These are phyloP conservation scores for Theileria annulata DNA, from an alignment of 169 alveolate species.

Conservation along the genomic window DNA sequence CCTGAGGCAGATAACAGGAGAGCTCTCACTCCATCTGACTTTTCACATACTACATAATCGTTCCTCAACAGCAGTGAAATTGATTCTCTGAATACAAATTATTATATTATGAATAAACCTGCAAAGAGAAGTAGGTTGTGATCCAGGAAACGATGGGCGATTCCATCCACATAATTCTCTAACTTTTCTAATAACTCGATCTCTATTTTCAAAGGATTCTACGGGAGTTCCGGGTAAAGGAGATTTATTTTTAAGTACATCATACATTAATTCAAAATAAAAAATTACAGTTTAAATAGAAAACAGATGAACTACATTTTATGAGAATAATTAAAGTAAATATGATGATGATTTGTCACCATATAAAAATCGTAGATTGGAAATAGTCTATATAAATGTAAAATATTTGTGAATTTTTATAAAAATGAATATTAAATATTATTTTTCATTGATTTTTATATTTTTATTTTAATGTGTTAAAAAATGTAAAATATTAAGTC, in stretches of 20 bases:
- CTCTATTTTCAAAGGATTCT: constrained; percentile 33
- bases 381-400: neutral
- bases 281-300: neutral
- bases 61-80: constrained; percentile 66
- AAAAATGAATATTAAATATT: constrained; percentile 10
- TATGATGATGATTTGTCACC: neutral
- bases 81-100: constrained; percentile 26
- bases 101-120: constrained; percentile 20
- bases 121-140: constrained; percentile 87
- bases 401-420: neutral
- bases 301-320: neutral
- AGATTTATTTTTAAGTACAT: neutral
- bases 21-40: constrained; percentile 88
- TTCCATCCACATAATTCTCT: constrained; percentile 83
- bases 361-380: neutral
- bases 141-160: constrained; percentile 84
- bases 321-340: neutral
- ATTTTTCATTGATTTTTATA: neutral
- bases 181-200: constrained; percentile 64
- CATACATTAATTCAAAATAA: constrained; percentile 5
- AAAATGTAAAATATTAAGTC: neutral
- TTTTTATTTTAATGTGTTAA: neutral
- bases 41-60: constrained; percentile 89
- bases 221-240: constrained; percentile 58
- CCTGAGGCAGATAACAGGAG: constrained; percentile 84